Evolutionary conservation across 805 yeast species (phyloP), one percentile per base, ranked within the genome.

Genomic region (Clavispora asparagi): DNA sequence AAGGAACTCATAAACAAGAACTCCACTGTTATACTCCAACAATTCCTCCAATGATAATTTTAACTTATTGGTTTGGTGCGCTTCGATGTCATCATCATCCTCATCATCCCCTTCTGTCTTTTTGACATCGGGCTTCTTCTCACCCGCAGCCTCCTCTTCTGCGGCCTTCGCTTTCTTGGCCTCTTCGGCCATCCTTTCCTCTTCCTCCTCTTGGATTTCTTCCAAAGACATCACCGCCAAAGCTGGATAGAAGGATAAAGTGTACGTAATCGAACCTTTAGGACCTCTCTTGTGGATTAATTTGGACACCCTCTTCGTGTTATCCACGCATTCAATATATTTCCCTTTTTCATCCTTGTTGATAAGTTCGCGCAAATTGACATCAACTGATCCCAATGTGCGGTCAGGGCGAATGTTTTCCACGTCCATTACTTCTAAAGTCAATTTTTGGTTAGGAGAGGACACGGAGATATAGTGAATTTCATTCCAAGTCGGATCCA

Each of bases 401-500:
- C 97, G 81, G 65, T 94, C 99, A 38, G 81, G 79, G n/a, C 85
- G 79, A 44, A 70, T 76, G 48, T 77, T 77, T 67, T 91, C 92
- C 30, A 85, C 86, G 67, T 94, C 98, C 96, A 94, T 87, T 7
- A 83, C 95, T 62, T 94, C 98, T 46, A 94, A 63, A 1, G 91
- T 82, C 51, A 94, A 66, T 58, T 77, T 83, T 65, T 91, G 97
- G 61, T 85, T 84, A 23, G 89, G 81, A 39, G 92, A 85, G 6
- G 95, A 79, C 14, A 94, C 79, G 5, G 97, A 85, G 27, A 88
- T 79, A 65, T 88, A 94, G 43, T 88, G 70, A 2, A 87, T 74
- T 62, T 90, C 91, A 61, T 91, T 81, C 87, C 89, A 94, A 6
- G 79, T 81, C 7, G 99, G 99, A 52, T 86, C 73, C 56, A 83